These are phyloP conservation scores for Arabidopsis thaliana DNA, from an alignment of 345 rosid genomes.

Conservation along the genomic window TAIR10.1 NC_003071.7:8180501-8181000, in stretches of 20 bases:
- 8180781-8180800: conserved; percentile 36
- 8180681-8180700: not conserved
- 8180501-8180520: not conserved
- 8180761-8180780: conserved; percentile 12
- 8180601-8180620: not conserved
- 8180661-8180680: not conserved
- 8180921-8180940: conserved; percentile 27
- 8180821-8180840: conserved; percentile 33
- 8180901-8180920: conserved; percentile 9
- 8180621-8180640: not conserved
- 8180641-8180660: not conserved
- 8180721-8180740: not conserved
- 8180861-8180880: conserved; percentile 38
- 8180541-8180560: too few relatives aligned
- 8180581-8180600: not conserved
- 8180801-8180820: conserved; percentile 33
- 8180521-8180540: not conserved
- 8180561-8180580: not conserved
- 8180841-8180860: conserved; percentile 38
- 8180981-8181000: not conserved
- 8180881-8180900: conserved; percentile 18
- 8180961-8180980: conserved; percentile 12
- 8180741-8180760: not conserved
- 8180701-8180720: not conserved
- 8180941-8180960: conserved; percentile 29